phyloP scores from a whole-genome alignment of 331 rosid species.

The Pyracantha coccinea region DNA sequence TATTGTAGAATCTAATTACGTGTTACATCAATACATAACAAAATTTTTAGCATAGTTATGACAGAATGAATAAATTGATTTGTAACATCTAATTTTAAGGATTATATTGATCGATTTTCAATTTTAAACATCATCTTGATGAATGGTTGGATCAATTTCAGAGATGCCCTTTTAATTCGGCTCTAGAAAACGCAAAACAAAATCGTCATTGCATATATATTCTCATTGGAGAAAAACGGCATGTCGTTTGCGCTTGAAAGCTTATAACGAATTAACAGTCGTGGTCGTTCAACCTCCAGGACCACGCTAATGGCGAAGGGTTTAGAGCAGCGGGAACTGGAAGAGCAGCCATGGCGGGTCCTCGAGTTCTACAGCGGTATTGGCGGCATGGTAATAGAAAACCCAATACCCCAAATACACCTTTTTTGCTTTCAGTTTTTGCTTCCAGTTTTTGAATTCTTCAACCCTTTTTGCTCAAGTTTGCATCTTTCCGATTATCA shows the following conservation, averaged over 20 bases:
- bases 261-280: neutral
- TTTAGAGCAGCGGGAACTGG: conserved; percentile 11
- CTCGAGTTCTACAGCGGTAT: conserved; percentile 95
- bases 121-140: no score
- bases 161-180: no score
- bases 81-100: no score
- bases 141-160: no score
- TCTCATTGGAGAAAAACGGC: neutral
- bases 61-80: no score
- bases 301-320: conserved; percentile 24
- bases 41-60: no score
- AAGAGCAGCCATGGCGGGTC: conserved; percentile 43
- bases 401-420: neutral
- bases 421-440: neutral
- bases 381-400: conserved; percentile 72
- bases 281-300: neutral
- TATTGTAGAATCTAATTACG: no score
- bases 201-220: neutral
- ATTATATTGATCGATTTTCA: no score
- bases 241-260: neutral
- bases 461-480: neutral
- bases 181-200: neutral
- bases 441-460: neutral
- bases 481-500: conserved; percentile 8
- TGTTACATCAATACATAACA: no score